Evolutionary conservation across 2,329 filamentous ascomycete genomes (phyloP), one percentile per base, ranked within the genome.

Genomic region (Emergomyces pasteurianus): DNA sequence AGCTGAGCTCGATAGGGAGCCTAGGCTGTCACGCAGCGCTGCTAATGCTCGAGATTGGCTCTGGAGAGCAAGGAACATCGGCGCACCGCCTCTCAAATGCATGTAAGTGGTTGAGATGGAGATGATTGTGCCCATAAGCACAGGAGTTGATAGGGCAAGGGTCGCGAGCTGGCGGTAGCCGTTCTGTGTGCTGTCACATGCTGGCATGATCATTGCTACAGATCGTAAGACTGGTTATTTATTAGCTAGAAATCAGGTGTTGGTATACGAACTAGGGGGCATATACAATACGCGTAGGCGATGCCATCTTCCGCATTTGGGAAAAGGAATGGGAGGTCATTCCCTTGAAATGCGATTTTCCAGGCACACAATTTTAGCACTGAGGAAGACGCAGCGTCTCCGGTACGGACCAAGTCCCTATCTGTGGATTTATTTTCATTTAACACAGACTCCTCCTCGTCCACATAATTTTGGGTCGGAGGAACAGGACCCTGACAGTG

Each of bases 91-190:
- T 43, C 55, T 38, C 14, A 58, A 28, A 43, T 58, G 55, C 55
- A 58, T 58, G 23, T 58, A 58, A 2, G 28, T 26, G 23, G 55
- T 58, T 12, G 55, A 58, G 26, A 58, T 58, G 40, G 55, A 58
- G 38, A 58, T 47, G n/a, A 58, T 28, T 31, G 55, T 58, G 40
- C 28, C 40, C 55, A 58, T 58, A 18, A 58, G 38, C 14, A 58
- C 55, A 8, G 55, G 55, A 12, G 38, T 43, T 43, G 55, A 58
- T 31, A 58, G 55, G 16, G 55, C 55, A 7, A 58, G 55, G 9
- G 18, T 47, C 12, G 55, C 55, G 36, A 58, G 55, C 42, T 58
- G 55, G 14, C 55, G 55, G 55, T 58, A 58, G 23, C 55, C 55
- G 16, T 58, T 58, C 38, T 58, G 55, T 16, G 21, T 58, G 38